Percentiles rank a stretch among this genome's conserved stretches.
Conservation (phyloP, 495 filamentous ascomycete genomes). For the Penicillium arizonense region DNA sequence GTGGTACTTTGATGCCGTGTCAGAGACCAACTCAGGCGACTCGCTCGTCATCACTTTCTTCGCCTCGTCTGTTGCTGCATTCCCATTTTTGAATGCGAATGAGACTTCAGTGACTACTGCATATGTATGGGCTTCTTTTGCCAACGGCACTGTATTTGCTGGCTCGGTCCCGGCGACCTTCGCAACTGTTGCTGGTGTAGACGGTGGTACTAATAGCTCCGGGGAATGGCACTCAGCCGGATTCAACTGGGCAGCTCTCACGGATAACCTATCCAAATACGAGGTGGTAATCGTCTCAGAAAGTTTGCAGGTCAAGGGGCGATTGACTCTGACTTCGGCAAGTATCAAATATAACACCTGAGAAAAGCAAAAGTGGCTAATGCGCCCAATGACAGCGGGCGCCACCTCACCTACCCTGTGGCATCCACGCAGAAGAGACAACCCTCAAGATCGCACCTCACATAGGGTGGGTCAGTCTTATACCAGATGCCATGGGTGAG, state of each 20-base stretch:
- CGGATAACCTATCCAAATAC: constrained; percentile 13
- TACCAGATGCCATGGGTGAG: constrained; percentile 29
- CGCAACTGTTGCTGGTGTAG: constrained; percentile 9
- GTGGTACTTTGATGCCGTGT: constrained; percentile 43
- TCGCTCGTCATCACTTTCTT: constrained; percentile 31
- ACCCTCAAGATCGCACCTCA: constrained; percentile 24
- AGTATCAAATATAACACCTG: not conserved
- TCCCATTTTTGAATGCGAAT: constrained; percentile 14
- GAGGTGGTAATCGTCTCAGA: constrained; percentile 13
- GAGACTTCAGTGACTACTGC: constrained; percentile 19
- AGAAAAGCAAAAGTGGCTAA: not conserved
- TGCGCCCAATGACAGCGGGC: not conserved
- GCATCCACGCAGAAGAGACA: constrained; percentile 8
- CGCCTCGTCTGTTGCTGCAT: constrained; percentile 19
- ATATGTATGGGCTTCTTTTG: constrained; percentile 25
- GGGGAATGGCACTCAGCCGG: constrained; percentile 17
- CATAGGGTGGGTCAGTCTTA: constrained; percentile 36
- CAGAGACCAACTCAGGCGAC: constrained; percentile 11
- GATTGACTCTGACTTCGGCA: constrained; percentile 13
- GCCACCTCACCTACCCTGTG: constrained; percentile 17
- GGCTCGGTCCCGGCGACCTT: constrained; percentile 18
- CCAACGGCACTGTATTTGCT: constrained; percentile 19
- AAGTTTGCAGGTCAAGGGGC: constrained; percentile 14
- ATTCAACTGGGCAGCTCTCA: constrained; percentile 12
- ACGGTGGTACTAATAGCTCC: not conserved